Conservation (phyloP, 2,329 filamentous ascomycete species). For the Aureobasidium melanogenum region DNA sequence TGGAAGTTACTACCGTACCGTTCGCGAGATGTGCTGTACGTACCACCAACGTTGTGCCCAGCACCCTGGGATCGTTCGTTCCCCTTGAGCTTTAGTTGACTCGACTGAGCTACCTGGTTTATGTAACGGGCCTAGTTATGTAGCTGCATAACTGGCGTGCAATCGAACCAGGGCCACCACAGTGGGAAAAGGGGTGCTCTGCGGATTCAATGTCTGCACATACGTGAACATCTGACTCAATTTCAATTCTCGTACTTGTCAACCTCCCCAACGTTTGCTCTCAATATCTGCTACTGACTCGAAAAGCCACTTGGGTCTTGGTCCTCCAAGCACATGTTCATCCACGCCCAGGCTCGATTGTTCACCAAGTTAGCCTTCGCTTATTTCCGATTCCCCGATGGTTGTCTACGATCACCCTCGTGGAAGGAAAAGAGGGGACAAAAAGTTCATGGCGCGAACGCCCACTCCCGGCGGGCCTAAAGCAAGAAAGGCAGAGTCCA, state of each 20-base stretch:
- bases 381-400: not conserved
- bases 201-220: not conserved
- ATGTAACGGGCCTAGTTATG: not conserved
- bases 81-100: not conserved
- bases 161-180: not conserved
- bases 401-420: not conserved
- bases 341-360: not conserved
- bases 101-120: not conserved
- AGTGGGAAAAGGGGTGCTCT: not conserved
- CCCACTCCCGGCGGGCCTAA: not conserved
- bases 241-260: not conserved
- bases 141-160: slow-evolving; percentile 8
- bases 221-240: not conserved
- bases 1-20: not conserved
- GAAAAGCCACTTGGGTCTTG: not conserved
- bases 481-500: not conserved
- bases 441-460: slow-evolving; percentile 6
- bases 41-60: not conserved
- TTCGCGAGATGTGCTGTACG: not conserved
- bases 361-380: not conserved
- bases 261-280: not conserved
- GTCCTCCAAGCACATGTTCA: not conserved
- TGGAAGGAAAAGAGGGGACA: not conserved
- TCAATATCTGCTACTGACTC: not conserved
- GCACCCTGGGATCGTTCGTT: slow-evolving; percentile 1